Evolutionary conservation across 2,329 filamentous ascomycete species (phyloP).

Genomic region (Madurella mycetomatis): DNA sequence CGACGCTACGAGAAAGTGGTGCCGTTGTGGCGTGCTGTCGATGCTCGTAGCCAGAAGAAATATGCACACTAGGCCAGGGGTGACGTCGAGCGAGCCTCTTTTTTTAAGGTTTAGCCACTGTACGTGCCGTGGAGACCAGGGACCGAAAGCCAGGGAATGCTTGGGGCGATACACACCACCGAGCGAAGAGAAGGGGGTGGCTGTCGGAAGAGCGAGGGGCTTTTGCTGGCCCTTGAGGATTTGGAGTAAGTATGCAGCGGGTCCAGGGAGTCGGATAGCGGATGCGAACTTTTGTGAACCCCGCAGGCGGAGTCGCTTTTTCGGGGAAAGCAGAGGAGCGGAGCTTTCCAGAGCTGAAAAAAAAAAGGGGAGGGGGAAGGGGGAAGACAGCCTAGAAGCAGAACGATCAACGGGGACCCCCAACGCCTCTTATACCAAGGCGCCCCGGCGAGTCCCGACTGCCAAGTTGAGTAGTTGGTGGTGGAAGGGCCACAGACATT

Average conservation of each 20-base stretch:
- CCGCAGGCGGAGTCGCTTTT: slow-evolving; percentile 8
- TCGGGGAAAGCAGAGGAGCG: not conserved
- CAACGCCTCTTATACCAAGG: too few species aligned
- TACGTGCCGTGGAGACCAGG: too few species aligned
- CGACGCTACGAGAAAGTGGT: slow-evolving; percentile 4
- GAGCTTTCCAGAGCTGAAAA: slow-evolving; percentile 1
- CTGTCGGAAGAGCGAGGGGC: not conserved
- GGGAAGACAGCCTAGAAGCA: too few species aligned
- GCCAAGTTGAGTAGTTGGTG: too few species aligned
- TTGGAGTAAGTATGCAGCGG: slow-evolving; percentile 3
- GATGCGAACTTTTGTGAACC: slow-evolving; percentile 10
- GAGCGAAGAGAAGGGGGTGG: not conserved
- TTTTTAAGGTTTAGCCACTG: too few species aligned
- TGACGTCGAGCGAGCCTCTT: not conserved
- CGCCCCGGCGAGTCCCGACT: too few species aligned
- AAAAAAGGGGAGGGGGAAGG: too few species aligned
- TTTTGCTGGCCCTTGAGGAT: not conserved
- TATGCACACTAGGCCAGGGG: not conserved
- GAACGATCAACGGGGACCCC: too few species aligned
- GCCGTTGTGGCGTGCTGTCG: slow-evolving; percentile 1
- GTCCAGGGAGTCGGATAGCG: not conserved
- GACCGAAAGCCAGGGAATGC: too few species aligned
- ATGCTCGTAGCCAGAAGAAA: not conserved
- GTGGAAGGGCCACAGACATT: too few species aligned
- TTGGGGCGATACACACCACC: not conserved